A percentile compares a stretch with the other conserved stretches of the same genome.
phyloP scores from a whole-genome alignment of 106 monocot species.

The Dioscorea alata region DNA sequence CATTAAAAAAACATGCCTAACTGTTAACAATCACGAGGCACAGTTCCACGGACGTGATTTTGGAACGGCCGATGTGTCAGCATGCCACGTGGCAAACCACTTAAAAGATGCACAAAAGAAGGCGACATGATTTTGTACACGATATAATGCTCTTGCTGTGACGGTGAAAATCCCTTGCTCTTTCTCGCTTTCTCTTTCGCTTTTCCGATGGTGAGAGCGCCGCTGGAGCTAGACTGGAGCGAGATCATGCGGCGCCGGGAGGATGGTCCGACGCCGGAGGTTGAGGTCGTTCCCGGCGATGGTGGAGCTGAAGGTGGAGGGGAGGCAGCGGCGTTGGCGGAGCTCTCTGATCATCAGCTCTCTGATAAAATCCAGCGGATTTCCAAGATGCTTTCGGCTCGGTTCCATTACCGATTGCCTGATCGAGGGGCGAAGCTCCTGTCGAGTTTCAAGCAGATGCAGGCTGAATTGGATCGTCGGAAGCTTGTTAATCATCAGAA shows the following conservation, averaged over 20 bases:
- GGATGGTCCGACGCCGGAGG: slow-evolving; percentile 2
- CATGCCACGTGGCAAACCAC: too few species aligned
- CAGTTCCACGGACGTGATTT: too few species aligned
- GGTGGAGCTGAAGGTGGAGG: too few species aligned
- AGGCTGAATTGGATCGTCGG: neutral
- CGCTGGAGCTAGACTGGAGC: slow-evolving; percentile 9
- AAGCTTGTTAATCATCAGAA: too few species aligned
- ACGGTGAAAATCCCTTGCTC: too few species aligned
- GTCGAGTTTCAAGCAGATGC: neutral
- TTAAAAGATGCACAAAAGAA: too few species aligned
- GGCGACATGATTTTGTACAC: too few species aligned
- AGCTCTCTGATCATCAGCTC: neutral
- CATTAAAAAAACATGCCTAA: too few species aligned
- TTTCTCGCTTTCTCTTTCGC: too few species aligned
- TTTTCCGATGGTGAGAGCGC: neutral
- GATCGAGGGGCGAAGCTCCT: neutral
- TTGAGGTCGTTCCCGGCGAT: neutral
- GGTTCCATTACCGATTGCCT: neutral
- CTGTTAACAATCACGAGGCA: too few species aligned
- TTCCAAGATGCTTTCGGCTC: neutral
- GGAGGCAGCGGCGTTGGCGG: neutral
- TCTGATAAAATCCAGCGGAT: neutral
- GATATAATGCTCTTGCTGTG: too few species aligned
- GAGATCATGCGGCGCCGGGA: neutral
- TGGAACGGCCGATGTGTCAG: too few species aligned